A percentile compares a stretch with the other conserved stretches of the same genome.
phyloP scores from a whole-genome alignment of 2,329 filamentous ascomycete species.

The Arthrobotrys musiformis region DNA sequence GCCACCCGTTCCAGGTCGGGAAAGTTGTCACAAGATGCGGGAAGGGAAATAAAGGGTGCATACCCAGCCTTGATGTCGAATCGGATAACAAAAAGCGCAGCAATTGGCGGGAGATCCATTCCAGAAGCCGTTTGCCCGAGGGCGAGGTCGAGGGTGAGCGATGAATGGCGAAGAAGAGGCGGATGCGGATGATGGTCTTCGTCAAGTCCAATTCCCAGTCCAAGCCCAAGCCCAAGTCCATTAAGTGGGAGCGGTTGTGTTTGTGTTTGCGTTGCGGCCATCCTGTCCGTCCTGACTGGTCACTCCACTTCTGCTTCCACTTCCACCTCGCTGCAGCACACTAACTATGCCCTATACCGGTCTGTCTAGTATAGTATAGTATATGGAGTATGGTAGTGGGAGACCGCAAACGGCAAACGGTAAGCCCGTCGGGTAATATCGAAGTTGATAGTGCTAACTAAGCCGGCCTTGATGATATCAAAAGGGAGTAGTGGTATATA shows the following conservation, averaged over 20 bases:
- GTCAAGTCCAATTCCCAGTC: too few relatives aligned
- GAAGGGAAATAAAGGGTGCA: constrained; percentile 56
- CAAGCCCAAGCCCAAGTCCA: too few relatives aligned
- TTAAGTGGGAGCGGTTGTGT: constrained; percentile 32
- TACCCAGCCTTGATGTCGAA: constrained; percentile 94
- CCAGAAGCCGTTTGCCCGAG: constrained; percentile 49
- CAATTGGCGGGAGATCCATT: constrained; percentile 71
- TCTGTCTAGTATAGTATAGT: too few relatives aligned
- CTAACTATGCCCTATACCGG: too few relatives aligned
- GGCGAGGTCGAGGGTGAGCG: constrained; percentile 57
- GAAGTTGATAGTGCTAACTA: too few relatives aligned
- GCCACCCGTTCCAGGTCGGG: constrained; percentile 24
- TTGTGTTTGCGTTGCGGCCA: constrained; percentile 40
- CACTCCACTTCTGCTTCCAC: too few relatives aligned
- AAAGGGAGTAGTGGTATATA: too few relatives aligned
- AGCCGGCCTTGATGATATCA: too few relatives aligned
- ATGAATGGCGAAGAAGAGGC: constrained; percentile 49
- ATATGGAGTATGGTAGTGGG: neutral
- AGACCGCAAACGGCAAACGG: constrained; percentile 24
- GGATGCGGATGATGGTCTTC: constrained; percentile 32
- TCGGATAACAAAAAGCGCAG: constrained; percentile 85
- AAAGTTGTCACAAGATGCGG: constrained; percentile 16
- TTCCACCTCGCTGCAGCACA: too few relatives aligned
- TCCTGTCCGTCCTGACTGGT: constrained; percentile 45
- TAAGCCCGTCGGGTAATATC: constrained; percentile 24